Conservation (phyloP, 2,329 filamentous ascomycete species). For the Pseudogymnoascus sp. region DNA sequence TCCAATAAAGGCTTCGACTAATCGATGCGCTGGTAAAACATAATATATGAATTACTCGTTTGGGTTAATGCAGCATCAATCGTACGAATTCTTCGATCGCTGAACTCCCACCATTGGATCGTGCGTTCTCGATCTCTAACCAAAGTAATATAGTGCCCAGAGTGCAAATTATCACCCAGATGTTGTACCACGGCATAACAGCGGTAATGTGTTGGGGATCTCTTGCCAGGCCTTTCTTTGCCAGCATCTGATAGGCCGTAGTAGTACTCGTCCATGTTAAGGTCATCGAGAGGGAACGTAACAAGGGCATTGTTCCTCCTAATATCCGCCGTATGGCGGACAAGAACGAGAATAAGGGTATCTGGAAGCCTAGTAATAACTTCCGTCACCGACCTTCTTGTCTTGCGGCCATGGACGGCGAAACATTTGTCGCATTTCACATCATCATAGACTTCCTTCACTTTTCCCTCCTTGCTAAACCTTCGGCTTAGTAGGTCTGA, state of each 20-base stretch:
- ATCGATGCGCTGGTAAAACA: conserved; percentile 12
- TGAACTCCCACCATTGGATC: conserved; percentile 8
- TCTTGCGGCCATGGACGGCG: conserved; percentile 10
- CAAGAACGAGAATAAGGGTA: conserved; percentile 52
- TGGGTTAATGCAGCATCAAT: conserved; percentile 11
- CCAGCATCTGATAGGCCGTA: conserved; percentile 41
- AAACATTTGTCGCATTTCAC: conserved; percentile 33
- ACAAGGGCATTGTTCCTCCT: conserved; percentile 65
- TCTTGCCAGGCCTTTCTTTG: conserved; percentile 20
- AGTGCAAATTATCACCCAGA: conserved; percentile 14
- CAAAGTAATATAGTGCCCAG: conserved; percentile 23
- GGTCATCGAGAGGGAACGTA: conserved; percentile 66
- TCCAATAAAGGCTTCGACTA: not conserved
- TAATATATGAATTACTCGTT: conserved; percentile 10
- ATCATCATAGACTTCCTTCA: conserved; percentile 17
- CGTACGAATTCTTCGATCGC: conserved; percentile 8
- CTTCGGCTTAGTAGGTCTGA: not conserved
- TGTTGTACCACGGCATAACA: conserved; percentile 68
- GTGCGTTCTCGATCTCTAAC: conserved; percentile 18
- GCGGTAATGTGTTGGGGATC: conserved; percentile 52
- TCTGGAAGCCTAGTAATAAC: conserved; percentile 11
- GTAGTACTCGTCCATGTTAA: conserved; percentile 44
- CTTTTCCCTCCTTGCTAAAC: not conserved
- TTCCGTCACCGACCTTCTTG: conserved; percentile 18
- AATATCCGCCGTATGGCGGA: conserved; percentile 44